Evolutionary conservation across 495 filamentous ascomycete species (phyloP).

Genomic region (Massariosphaeria phaeospora): DNA sequence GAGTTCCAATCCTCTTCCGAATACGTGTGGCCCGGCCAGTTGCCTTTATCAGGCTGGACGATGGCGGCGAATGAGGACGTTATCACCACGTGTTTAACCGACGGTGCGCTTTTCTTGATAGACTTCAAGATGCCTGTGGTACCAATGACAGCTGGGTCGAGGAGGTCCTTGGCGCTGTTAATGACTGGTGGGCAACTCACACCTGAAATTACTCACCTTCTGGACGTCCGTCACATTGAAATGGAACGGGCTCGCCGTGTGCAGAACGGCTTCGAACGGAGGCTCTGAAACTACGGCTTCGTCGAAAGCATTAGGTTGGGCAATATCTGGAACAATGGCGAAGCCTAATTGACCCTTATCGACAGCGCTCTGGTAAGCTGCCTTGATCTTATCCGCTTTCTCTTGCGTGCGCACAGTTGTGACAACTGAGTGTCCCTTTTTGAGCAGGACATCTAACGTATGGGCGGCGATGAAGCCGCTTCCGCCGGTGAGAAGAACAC

Average conservation of each 20-base stretch:
- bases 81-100: slow-evolving; percentile 72
- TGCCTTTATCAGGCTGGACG: slow-evolving; percentile 47
- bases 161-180: slow-evolving; percentile 51
- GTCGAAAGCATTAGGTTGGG: slow-evolving; percentile 69
- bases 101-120: slow-evolving; percentile 65
- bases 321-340: slow-evolving; percentile 79
- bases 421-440: slow-evolving; percentile 53
- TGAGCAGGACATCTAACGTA: slow-evolving; percentile 27
- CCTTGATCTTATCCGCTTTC: slow-evolving; percentile 71
- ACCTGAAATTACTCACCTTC: slow-evolving; percentile 40
- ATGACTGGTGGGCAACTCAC: neutral
- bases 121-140: slow-evolving; percentile 75
- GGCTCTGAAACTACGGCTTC: slow-evolving; percentile 66
- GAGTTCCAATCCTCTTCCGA: slow-evolving; percentile 80
- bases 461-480: slow-evolving; percentile 38
- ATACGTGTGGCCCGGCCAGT: slow-evolving; percentile 55
- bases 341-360: slow-evolving; percentile 64
- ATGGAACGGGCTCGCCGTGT: slow-evolving; percentile 86
- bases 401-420: slow-evolving; percentile 76
- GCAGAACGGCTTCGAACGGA: slow-evolving; percentile 78
- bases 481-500: slow-evolving; percentile 37
- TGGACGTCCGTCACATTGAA: slow-evolving; percentile 61
- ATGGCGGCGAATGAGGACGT: slow-evolving; percentile 84
- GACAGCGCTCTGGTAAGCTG: slow-evolving; percentile 54
- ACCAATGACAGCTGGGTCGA: slow-evolving; percentile 81